Evolutionary conservation across 2,329 filamentous ascomycete genomes (phyloP).

Genomic region (Xylaria sp.): DNA sequence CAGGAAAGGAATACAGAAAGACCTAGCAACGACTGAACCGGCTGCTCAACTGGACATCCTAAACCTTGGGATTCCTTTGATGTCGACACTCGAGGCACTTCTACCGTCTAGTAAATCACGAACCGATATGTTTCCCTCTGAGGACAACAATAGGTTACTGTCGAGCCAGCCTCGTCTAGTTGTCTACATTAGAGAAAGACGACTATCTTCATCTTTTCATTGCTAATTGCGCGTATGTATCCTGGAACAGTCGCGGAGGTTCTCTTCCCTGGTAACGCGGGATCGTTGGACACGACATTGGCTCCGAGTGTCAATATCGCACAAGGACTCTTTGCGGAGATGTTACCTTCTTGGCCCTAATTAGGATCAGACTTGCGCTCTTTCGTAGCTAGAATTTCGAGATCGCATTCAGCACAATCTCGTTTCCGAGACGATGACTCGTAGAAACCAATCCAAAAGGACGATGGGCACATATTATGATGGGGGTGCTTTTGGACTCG

Average conservation of each 20-base stretch:
- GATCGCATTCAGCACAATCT: slow-evolving; percentile 40
- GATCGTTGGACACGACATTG: slow-evolving; percentile 39
- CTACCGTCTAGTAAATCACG: not conserved
- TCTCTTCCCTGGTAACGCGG: slow-evolving; percentile 62
- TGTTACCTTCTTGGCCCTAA: slow-evolving; percentile 73
- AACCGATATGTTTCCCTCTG: not conserved
- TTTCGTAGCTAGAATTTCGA: slow-evolving; percentile 62
- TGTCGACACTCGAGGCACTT: slow-evolving; percentile 18
- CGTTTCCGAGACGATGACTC: not conserved
- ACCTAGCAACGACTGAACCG: not conserved
- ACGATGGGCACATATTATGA: slow-evolving; percentile 53
- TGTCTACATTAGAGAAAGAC: slow-evolving; percentile 59
- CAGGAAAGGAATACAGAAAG: not conserved
- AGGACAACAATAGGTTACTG: slow-evolving; percentile 52
- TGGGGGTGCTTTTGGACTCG: slow-evolving; percentile 55
- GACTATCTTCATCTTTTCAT: slow-evolving; percentile 59
- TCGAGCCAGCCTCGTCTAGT: slow-evolving; percentile 62
- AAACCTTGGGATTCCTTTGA: not conserved
- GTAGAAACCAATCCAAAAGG: not conserved
- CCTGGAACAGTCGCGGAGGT: slow-evolving; percentile 64
- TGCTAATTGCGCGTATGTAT: slow-evolving; percentile 64
- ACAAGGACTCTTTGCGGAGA: slow-evolving; percentile 68
- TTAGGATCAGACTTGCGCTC: slow-evolving; percentile 72
- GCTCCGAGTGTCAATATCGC: slow-evolving; percentile 47
- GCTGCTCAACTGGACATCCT: not conserved